Base-by-base conservation (phyloP, 176 grass and related monocot species). In the Dendrocalamus sinicus region DNA sequence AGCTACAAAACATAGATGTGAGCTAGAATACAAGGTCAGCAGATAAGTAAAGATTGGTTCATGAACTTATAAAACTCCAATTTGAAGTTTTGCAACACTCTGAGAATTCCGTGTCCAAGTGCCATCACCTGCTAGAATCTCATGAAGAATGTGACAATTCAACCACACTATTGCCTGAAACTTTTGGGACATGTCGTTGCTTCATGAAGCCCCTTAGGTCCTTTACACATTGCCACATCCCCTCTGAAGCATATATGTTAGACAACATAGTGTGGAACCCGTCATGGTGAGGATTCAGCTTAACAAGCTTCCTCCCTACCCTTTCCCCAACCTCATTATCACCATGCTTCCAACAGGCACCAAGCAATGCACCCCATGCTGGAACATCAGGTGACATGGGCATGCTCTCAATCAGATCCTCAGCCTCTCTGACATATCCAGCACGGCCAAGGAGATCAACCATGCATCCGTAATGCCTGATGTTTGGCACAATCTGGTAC, bases 391-490 rank as follows among this genome's bases (percentile, higher is more conserved):
- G 91, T 72, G 85, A 80, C 67, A 98, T 80, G 15, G 93, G 95
- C 93, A 98, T 98, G 77, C 77, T 93, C 65, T 89, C 75, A 82
- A 95, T 81, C 69, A 98, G 83, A 30, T 89, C 88, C 80, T 95
- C 93, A 35, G 95, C 93, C 80, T 98, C 95, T 85, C 70, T 92
- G 22, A 98, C 87, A 81, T 90, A 89, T 46, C 94, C 94, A 79
- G 89, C 95, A 87, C 85, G 91, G 67, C 95, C 91, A 85, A 98
- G 76, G 54, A 98, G 93, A 95, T 98, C 95, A 55, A 98, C 85
- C 93, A 98, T 95, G 89, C 96, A 98, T 84, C 93, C 87, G 50
- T 89, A 98, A 72, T 98, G 91, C 81, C 84, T 92, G 75, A 85
- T 92, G 81, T 98, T 95, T 26, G 93, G 91, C 78, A 62, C 12